A percentile compares a stretch with the other conserved stretches of the same genome.
Conservation (phyloP, 139 green algal genomes). For the Monoraphidium neglectum region DNA sequence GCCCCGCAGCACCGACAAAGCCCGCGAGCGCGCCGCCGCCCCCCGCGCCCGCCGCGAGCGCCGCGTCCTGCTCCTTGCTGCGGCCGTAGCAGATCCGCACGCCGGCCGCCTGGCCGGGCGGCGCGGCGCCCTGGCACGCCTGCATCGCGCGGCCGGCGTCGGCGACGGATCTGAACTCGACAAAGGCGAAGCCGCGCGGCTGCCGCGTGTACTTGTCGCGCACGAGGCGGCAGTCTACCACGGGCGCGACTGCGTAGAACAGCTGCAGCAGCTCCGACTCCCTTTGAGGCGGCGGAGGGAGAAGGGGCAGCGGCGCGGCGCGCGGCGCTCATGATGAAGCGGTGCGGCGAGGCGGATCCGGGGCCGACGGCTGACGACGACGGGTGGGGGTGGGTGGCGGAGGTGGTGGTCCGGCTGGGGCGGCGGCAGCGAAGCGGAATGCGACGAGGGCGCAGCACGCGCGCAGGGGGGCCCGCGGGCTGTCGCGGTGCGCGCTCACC, state of each 20-base stretch:
- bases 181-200: conserved; percentile 48
- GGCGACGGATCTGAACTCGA: conserved; percentile 44
- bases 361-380: too few relatives aligned
- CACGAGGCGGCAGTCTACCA: conserved; percentile 55
- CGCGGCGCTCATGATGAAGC: too few relatives aligned
- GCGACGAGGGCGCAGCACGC: too few relatives aligned
- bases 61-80: background rate
- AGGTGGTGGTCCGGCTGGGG: too few relatives aligned
- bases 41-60: background rate
- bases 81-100: conserved; percentile 29
- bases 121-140: conserved; percentile 25
- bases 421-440: too few relatives aligned
- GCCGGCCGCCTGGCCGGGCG: conserved; percentile 12
- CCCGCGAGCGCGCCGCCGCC: background rate
- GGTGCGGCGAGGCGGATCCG: too few relatives aligned
- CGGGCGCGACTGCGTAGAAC: conserved; percentile 26
- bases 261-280: conserved; percentile 45
- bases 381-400: too few relatives aligned
- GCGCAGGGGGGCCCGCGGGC: too few relatives aligned
- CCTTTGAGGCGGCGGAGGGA: background rate
- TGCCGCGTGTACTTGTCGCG: conserved; percentile 48
- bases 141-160: conserved; percentile 34
- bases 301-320: too few relatives aligned
- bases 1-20: conserved; percentile 6
- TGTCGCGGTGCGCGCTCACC: too few relatives aligned